Conservation (phyloP, 2,329 filamentous ascomycete species). For the Pseudocercospora fijiensis region DNA sequence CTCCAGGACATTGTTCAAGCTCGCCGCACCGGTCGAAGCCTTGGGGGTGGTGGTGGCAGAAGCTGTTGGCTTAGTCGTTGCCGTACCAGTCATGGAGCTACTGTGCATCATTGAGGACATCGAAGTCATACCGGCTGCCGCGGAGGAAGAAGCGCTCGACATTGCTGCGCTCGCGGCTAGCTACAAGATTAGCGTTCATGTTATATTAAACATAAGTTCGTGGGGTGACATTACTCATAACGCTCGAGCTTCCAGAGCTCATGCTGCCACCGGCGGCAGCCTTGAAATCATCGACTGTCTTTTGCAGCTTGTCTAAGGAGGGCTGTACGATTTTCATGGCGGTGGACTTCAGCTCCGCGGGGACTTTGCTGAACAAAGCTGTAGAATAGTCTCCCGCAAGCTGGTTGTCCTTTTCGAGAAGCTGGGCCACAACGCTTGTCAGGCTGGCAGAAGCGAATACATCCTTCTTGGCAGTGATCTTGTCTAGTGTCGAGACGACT, state of each 20-base stretch:
- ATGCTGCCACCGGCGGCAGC: background rate
- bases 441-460: background rate
- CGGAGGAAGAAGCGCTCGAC: background rate
- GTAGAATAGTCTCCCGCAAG: background rate
- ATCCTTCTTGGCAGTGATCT: background rate
- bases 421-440: background rate
- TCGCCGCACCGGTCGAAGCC: background rate
- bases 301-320: background rate
- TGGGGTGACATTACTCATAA: background rate
- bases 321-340: slow-evolving; percentile 1
- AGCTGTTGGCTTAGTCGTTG: background rate
- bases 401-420: background rate
- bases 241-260: background rate
- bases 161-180: background rate
- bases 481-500: background rate
- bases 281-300: background rate
- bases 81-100: background rate
- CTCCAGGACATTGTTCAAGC: background rate
- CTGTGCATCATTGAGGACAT: background rate
- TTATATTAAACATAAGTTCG: background rate
- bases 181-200: background rate
- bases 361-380: background rate
- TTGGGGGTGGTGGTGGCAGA: background rate
- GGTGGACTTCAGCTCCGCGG: background rate
- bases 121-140: background rate